Base-by-base conservation (phyloP, 2,329 filamentous ascomycete species). In the Aureobasidium sp. region DNA sequence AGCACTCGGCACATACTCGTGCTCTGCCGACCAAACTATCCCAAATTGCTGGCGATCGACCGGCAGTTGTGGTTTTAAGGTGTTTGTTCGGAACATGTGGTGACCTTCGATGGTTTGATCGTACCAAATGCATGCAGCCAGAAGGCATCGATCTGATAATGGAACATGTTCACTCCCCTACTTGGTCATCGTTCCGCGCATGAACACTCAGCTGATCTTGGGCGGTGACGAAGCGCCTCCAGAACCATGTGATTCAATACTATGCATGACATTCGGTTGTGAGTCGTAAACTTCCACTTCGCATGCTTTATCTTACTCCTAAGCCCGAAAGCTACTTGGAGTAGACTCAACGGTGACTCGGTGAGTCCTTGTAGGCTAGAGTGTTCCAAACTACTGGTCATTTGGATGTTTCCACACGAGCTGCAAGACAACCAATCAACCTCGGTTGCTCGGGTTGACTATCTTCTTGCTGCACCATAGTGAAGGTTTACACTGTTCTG, bases 1-100 rank as follows among this genome's bases (percentile, higher is more conserved):
- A 37, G 27, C 24, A 15, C 53, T 56, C 53, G 53, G 53, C 39
- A 56, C 27, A 35, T 57, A 27, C 40, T 24, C 11, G 7, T 58
- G 42, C n/a, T 35, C 54, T 47, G 54, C 54, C 54, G 40, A 45
- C n/a, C 31, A 45, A 44, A 27, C 14, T 4, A 22, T 40, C 29
- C 24, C 53, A 37, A 35, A 58, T 58, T 14, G 40, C 31, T 58
- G 42, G 31, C 37, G 54, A 58, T 58, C 54, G 54, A 45, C 54
- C 54, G 54, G 54, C 42, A 58, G 40, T 58, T 58, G 37, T 47
- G 19, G 29, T 15, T 40, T 24, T 47, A 58, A 58, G 54, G 54
- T 47, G 15, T 58, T 58, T 58, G 47, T 58, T 58, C 31, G 54
- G 54, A 58, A 58, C 54, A 37, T 47, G 40, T 37, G 37, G 42